These are phyloP conservation scores for Plantago elongata DNA, from an alignment of 257 asterid species.

Conservation along the genomic window DNA sequence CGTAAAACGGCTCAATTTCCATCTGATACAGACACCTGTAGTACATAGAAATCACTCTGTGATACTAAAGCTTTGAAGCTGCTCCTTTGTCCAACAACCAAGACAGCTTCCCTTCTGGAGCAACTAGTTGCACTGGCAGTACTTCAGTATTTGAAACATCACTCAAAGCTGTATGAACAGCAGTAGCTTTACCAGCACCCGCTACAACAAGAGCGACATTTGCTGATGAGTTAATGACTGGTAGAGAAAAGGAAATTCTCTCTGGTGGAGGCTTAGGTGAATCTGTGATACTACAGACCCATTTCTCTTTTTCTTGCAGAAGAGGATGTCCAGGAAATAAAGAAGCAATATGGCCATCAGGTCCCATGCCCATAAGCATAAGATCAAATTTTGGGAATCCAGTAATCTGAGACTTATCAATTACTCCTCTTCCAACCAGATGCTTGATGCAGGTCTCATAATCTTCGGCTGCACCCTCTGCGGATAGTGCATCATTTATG, in stretches of 20 bases:
- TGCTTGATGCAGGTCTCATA: slow-evolving; percentile 78
- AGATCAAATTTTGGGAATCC: slow-evolving; percentile 89
- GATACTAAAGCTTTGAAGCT: slow-evolving; percentile 63
- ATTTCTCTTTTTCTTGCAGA: slow-evolving; percentile 58
- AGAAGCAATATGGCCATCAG: slow-evolving; percentile 94
- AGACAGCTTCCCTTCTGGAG: slow-evolving; percentile 66
- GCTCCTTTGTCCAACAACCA: slow-evolving; percentile 94
- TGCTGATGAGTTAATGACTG: slow-evolving; percentile 77
- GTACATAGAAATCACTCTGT: background rate
- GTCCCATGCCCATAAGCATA: slow-evolving; percentile 94
- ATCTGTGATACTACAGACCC: slow-evolving; percentile 80
- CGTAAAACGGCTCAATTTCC: background rate
- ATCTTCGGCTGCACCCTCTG: slow-evolving; percentile 93
- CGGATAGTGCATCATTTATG: slow-evolving; percentile 76
- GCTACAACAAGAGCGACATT: slow-evolving; percentile 71
- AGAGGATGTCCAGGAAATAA: slow-evolving; percentile 84
- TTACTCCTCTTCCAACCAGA: slow-evolving; percentile 43
- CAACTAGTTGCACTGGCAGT: slow-evolving; percentile 74
- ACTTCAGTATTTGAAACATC: slow-evolving; percentile 43
- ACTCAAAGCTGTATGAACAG: slow-evolving; percentile 45
- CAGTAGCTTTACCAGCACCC: slow-evolving; percentile 71
- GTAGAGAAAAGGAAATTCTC: slow-evolving; percentile 85
- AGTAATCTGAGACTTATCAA: slow-evolving; percentile 41
- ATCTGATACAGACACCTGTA: background rate
- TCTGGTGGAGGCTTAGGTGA: slow-evolving; percentile 95